Evolutionary conservation across 768 basidiomycete species (phyloP), one percentile per base, ranked within the genome.

Genomic region (Rhodotorula babjevae): DNA sequence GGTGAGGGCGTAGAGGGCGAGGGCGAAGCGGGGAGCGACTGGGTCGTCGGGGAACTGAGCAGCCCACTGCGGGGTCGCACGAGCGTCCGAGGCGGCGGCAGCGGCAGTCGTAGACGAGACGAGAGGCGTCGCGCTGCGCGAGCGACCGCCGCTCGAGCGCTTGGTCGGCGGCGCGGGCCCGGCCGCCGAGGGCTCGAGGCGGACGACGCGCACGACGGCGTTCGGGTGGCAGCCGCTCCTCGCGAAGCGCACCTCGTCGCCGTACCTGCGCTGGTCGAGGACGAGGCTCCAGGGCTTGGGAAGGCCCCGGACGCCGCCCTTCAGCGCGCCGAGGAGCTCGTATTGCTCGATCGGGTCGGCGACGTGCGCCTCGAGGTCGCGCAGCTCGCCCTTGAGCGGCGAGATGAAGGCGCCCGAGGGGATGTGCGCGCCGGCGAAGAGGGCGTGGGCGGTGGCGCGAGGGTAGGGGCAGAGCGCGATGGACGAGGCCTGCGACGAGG

Each of bases 291-390:
- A 78, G 0, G 91, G 92, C 0, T 87, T 87, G 0, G 89, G 90
- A 3, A 96, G 79, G 23, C 90, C 83, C 71, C 91, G 89, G 0
- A 95, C 92, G 74, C 87, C 88, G 0, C 89, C 89, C 78, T 92
- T 93, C 46, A 91, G 90, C 82, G 89, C 86, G 18, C 93, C 92
- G 29, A 84, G 76, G 0, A 76, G 72, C 6, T 88, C 87, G 77
- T 95, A 96, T n/a, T 88, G 89, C 78, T 93, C 95, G 74, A 91
- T 85, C 0, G 91, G 89, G 77, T 93, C 90, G 8, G 84, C 79
- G 42, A 92, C 84, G 80, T 96, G 96, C 1, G 83, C 78, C 0
- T 87, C 82, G 29, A 87, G 86, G 7, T 89, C 87, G 25, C 87
- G 84, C 64, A 94, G 85, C 33, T 86, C 83, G 31, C 88, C 86